Evolutionary conservation across 495 filamentous ascomycete genomes (phyloP).

Genomic region (Penicillium chermesinum): DNA sequence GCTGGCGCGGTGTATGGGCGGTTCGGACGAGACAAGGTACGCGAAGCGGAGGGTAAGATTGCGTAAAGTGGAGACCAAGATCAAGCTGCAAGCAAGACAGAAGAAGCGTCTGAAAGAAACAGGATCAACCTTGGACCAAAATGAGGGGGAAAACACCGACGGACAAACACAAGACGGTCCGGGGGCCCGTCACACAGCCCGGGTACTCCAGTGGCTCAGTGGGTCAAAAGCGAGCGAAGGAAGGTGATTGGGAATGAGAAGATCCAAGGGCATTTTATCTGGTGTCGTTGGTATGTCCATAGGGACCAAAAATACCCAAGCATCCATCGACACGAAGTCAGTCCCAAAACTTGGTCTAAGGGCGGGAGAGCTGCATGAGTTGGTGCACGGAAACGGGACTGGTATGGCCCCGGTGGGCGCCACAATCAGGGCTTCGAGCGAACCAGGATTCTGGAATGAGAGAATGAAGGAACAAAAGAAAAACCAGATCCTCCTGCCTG

Average conservation of each 20-base stretch:
- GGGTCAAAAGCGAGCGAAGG: slow-evolving; percentile 14
- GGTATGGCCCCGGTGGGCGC: background rate
- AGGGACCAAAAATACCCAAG: background rate
- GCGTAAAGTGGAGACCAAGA: background rate
- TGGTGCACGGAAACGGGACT: background rate
- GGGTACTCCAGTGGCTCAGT: slow-evolving; percentile 14
- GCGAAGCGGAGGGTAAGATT: background rate
- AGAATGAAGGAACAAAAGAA: background rate
- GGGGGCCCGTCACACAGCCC: slow-evolving; percentile 19
- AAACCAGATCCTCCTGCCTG: background rate
- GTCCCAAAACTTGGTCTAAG: background rate
- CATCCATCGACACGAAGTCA: slow-evolving; percentile 6
- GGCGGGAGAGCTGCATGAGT: background rate
- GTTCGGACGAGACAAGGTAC: background rate
- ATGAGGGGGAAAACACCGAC: slow-evolving; percentile 3
- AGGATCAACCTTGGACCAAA: too few relatives aligned
- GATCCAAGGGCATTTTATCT: slow-evolving; percentile 3
- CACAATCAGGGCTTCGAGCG: background rate
- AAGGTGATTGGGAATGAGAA: slow-evolving; percentile 5
- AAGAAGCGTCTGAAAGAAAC: too few relatives aligned
- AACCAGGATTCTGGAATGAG: background rate
- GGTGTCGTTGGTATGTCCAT: slow-evolving; percentile 4
- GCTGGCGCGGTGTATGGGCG: background rate
- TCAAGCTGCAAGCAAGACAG: background rate
- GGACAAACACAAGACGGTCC: slow-evolving; percentile 16